Conservation (phyloP, 179 eudicot genomes). For the Corrigiola litoralis region DNA sequence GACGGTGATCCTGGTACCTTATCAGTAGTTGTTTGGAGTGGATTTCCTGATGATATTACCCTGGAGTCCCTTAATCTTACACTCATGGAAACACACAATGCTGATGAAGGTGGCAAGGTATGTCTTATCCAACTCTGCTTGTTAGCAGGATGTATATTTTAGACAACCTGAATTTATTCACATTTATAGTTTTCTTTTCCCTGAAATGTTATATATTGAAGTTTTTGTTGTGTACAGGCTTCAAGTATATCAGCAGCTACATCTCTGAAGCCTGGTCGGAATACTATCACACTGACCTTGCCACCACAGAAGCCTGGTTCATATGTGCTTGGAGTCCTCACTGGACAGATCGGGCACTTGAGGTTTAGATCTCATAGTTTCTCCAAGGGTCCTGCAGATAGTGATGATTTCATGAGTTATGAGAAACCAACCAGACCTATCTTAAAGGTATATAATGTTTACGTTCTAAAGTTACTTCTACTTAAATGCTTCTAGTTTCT, state of each 20-base stretch:
- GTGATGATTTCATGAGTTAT: constrained; percentile 97
- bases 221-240: too few species aligned
- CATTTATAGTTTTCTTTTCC: constrained; percentile 9
- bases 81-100: constrained; percentile 71
- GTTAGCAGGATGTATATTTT: not conserved
- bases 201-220: too few species aligned
- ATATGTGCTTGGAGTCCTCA: constrained; percentile 93
- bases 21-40: constrained; percentile 88
- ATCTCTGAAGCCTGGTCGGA: constrained; percentile 76
- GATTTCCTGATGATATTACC: constrained; percentile 95
- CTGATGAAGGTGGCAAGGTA: constrained; percentile 99
- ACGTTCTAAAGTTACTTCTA: constrained; percentile 1
- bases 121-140: constrained; percentile 10
- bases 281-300: constrained; percentile 63
- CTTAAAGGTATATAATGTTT: constrained; percentile 54
- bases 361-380: constrained; percentile 98
- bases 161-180: constrained; percentile 9
- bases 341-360: constrained; percentile 94
- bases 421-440: constrained; percentile 98
- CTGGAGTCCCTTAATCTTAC: constrained; percentile 95
- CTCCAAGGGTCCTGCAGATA: constrained; percentile 90
- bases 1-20: constrained; percentile 96
- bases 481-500: constrained; percentile 9
- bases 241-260: constrained; percentile 67
- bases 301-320: constrained; percentile 99